Evolutionary conservation across 139 green algal species (phyloP).

Genomic region (Chlamydomonas urium): DNA sequence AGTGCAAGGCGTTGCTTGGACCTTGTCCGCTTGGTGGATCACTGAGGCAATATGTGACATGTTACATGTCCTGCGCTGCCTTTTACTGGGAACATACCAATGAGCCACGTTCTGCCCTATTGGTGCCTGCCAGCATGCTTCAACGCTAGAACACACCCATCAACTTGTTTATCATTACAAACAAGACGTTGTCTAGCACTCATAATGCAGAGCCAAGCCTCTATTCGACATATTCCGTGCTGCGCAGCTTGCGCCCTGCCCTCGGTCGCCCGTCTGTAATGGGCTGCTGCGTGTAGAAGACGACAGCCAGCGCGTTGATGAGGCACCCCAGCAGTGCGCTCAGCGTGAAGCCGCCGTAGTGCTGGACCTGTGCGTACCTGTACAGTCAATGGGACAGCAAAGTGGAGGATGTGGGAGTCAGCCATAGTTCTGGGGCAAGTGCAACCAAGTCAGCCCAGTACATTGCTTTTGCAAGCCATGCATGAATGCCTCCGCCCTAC

Average conservation of each 20-base stretch:
- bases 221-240: conserved; percentile 51
- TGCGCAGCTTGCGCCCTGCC: conserved; percentile 34
- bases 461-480: not conserved
- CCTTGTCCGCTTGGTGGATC: no score
- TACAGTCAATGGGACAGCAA: not conserved
- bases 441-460: no score
- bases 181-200: no score
- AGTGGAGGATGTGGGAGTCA: no score
- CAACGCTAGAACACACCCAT: no score
- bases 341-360: conserved; percentile 73
- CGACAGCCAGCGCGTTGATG: conserved; percentile 74
- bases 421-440: not conserved
- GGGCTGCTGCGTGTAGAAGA: conserved; percentile 74
- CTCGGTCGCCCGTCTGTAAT: not conserved
- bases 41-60: no score
- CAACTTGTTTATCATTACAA: no score
- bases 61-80: no score
- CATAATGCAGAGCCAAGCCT: not conserved
- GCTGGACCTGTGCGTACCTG: conserved; percentile 54
- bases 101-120: no score
- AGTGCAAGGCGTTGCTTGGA: no score
- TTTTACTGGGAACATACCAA: no score
- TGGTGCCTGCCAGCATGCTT: no score
- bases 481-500: not conserved
- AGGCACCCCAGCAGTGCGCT: conserved; percentile 72